Evolutionary conservation across 768 basidiomycete species (phyloP).

Genomic region (Amanita rimosa): DNA sequence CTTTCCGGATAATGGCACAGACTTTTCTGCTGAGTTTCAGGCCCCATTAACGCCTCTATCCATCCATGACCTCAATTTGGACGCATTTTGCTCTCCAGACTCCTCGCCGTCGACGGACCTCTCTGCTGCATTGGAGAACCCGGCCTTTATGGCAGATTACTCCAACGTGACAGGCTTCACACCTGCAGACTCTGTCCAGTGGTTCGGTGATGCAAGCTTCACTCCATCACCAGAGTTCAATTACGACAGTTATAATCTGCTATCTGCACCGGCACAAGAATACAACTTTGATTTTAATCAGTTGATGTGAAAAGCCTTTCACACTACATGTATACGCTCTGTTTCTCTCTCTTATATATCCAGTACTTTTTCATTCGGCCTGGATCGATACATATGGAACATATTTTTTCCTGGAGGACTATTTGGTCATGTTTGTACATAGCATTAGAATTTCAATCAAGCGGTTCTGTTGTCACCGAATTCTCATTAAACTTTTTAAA

Average conservation of each 20-base stretch:
- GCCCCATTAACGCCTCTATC: background rate
- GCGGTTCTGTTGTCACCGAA: too few relatives aligned
- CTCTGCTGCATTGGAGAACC: background rate
- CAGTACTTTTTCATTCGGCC: too few relatives aligned
- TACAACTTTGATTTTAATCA: too few relatives aligned
- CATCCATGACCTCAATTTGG: background rate
- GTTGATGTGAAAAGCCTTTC: too few relatives aligned
- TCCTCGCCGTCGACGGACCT: background rate
- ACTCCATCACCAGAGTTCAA: background rate
- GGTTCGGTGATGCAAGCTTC: background rate
- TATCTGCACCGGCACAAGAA: background rate
- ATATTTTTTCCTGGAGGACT: too few relatives aligned
- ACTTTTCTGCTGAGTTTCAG: background rate
- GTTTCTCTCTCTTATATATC: too few relatives aligned
- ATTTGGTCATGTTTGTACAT: too few relatives aligned
- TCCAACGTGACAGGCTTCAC: background rate
- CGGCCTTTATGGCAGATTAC: background rate
- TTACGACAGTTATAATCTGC: background rate
- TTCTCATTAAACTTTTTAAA: too few relatives aligned
- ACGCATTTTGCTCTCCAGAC: background rate
- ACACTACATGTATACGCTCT: too few relatives aligned
- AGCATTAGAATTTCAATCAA: too few relatives aligned
- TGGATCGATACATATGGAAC: too few relatives aligned
- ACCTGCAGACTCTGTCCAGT: background rate
- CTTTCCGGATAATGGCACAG: background rate